Conservation (phyloP, 2,329 filamentous ascomycete species). For the Diatrype stigma region DNA sequence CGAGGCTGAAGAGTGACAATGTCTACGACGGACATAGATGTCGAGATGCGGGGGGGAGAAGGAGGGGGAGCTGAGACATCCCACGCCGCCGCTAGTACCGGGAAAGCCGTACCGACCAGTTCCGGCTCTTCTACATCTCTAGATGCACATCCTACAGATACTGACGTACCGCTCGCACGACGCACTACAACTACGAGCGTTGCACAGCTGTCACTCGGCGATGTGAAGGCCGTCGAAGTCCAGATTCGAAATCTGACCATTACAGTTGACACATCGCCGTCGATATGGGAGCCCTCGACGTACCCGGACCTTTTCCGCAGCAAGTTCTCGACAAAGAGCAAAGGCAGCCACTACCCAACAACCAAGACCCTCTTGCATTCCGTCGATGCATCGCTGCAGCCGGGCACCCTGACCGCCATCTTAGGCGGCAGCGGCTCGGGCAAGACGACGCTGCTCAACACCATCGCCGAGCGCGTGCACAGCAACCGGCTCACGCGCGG, state of each 20-base stretch:
- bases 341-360: slow-evolving; percentile 16
- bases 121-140: not conserved
- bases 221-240: slow-evolving; percentile 43
- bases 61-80: not conserved
- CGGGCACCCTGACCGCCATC: slow-evolving; percentile 69
- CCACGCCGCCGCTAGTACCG: not conserved
- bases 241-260: slow-evolving; percentile 45
- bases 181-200: slow-evolving; percentile 7
- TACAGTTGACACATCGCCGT: slow-evolving; percentile 55
- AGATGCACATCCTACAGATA: slow-evolving; percentile 8
- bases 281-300: slow-evolving; percentile 44
- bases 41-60: not conserved
- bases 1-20: not conserved
- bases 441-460: slow-evolving; percentile 69
- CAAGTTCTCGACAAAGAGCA: slow-evolving; percentile 26
- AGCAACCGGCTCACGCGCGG: slow-evolving; percentile 46
- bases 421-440: slow-evolving; percentile 71
- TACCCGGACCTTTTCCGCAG: slow-evolving; percentile 37
- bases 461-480: slow-evolving; percentile 65
- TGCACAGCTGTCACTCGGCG: slow-evolving; percentile 22
- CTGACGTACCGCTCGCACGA: slow-evolving; percentile 3
- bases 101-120: not conserved
- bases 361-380: slow-evolving; percentile 56
- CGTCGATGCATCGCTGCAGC: slow-evolving; percentile 59
- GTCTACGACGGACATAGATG: not conserved